These are phyloP conservation scores for Chaetoceros muelleri DNA, from an alignment of 108 stramenopile genomes.

Conservation along the genomic window DNA sequence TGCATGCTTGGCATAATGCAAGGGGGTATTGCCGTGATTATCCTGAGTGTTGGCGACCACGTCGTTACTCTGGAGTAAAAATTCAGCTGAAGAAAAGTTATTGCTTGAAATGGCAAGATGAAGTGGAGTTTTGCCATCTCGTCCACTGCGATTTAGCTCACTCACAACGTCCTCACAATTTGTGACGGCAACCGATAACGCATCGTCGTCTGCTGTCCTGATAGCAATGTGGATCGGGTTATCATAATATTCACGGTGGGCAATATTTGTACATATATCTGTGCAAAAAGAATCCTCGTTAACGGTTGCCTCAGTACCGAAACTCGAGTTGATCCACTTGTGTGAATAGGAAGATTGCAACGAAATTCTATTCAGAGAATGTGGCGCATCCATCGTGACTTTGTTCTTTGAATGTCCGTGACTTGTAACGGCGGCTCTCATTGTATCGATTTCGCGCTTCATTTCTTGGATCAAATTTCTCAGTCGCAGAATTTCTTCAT, in stretches of 20 bases:
- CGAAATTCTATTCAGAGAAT: neutral
- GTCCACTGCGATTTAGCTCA: constrained; percentile 23
- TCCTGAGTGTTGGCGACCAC: constrained; percentile 69
- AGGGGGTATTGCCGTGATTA: constrained; percentile 59
- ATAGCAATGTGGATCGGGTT: constrained; percentile 7
- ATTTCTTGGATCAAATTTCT: constrained; percentile 23
- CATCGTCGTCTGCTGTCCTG: neutral
- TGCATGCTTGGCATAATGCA: constrained; percentile 43
- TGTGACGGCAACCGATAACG: neutral
- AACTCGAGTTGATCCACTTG: neutral
- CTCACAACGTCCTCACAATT: constrained; percentile 12
- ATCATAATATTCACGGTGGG: constrained; percentile 1
- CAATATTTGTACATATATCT: neutral
- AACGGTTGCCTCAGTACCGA: neutral
- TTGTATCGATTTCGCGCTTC: constrained; percentile 8
- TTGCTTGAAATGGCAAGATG: constrained; percentile 51
- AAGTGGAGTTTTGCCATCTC: constrained; percentile 51
- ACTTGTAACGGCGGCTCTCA: neutral
- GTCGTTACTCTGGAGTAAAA: constrained; percentile 36
- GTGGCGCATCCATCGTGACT: neutral
- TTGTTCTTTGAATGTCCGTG: neutral
- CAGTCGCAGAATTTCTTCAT: constrained; percentile 24
- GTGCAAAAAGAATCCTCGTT: constrained; percentile 3
- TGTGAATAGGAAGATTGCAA: neutral
- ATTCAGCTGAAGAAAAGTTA: constrained; percentile 27